Base-by-base conservation (phyloP, 441 rosid species). In the Lepidium campestre region DNA sequence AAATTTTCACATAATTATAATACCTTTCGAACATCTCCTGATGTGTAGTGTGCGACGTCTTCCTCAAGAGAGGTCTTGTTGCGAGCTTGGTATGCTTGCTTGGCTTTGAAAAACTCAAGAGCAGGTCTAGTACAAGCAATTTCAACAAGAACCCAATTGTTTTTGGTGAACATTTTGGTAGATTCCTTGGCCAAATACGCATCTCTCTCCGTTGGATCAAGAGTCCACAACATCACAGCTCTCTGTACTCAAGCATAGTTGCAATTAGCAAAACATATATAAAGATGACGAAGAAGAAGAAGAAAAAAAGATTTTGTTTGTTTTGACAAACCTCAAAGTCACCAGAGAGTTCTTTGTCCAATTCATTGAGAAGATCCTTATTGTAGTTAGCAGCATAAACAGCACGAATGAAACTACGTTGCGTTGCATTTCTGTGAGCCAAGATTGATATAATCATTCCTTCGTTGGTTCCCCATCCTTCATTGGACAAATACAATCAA, bases 391-490 rank as follows among this genome's bases (percentile, higher is more conserved):
- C 85, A 7, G 75, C 73, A 57, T 91, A 91, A 56, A 71, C 73
- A 63, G 83, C 76, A n/a, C 84, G 81, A 55, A 91, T 88, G 5
- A 62, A 29, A 63, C 71, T 79, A 64, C 93, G 93, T 50, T 88
- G 96, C 1, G 77, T 77, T 3, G 93, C 81, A 71, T 81, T 83
- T 58, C 97, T 83, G 56, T 86, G 97, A 58, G 91, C 91, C 82
- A 91, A 74, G 57, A 91, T 84, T 53, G 89, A 82, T 72, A 88
- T 85, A 70, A 86, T 88, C 79, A 82, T 65, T 19, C 69, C 75
- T 78, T 90, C 95, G 52, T 90, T 82, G 13, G 97, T 77, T 23
- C 99, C 99, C 96, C 99, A 93, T 73, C 99, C 99, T 90, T 85
- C 37, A 32, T 40, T 29, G 31, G 9, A 70, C 15, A 29, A 53